These are phyloP conservation scores for Rozella allomycis DNA, from an alignment of 371 early-diverging fungal genomes.

Conservation along the genomic window DNA sequence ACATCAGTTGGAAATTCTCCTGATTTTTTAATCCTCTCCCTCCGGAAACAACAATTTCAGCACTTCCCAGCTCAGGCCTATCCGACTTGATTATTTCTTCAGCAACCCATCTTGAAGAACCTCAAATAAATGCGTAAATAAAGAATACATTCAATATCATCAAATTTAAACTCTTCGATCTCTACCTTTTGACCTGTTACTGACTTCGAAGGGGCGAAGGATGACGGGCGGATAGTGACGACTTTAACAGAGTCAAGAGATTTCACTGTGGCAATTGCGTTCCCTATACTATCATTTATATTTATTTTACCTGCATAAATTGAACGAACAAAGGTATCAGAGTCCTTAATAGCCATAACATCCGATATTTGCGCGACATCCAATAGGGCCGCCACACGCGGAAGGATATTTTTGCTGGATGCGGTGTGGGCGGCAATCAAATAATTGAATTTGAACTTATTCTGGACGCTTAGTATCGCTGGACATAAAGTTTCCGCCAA, in stretches of 20 bases:
- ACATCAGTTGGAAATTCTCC: conserved; percentile 80
- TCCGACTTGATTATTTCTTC: conserved; percentile 84
- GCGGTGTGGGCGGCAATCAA: conserved; percentile 68
- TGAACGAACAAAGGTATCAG: conserved; percentile 81
- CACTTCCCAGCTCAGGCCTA: conserved; percentile 74
- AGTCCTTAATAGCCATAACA: conserved; percentile 47
- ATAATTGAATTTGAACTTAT: conserved; percentile 53
- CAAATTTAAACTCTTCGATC: conserved; percentile 2
- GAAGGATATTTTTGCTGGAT: conserved; percentile 77
- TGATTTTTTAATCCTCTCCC: conserved; percentile 91
- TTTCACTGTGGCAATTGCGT: conserved; percentile 88
- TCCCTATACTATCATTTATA: conserved; percentile 26
- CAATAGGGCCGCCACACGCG: conserved; percentile 73
- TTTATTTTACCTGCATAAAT: conserved; percentile 65
- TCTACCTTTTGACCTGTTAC: conserved; percentile 8
- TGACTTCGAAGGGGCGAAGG: conserved; percentile 57
- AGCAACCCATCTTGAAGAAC: conserved; percentile 51
- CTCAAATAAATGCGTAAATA: conserved; percentile 2
- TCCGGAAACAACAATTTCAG: conserved; percentile 74
- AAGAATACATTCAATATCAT: not conserved
- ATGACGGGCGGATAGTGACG: conserved; percentile 72
- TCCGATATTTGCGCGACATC: conserved; percentile 81
- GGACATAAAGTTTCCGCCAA: too few species aligned
- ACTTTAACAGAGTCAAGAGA: conserved; percentile 64
- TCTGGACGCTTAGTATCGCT: too few species aligned